phyloP scores from a whole-genome alignment of 345 rosid species.

The Salix dunnii region DNA sequence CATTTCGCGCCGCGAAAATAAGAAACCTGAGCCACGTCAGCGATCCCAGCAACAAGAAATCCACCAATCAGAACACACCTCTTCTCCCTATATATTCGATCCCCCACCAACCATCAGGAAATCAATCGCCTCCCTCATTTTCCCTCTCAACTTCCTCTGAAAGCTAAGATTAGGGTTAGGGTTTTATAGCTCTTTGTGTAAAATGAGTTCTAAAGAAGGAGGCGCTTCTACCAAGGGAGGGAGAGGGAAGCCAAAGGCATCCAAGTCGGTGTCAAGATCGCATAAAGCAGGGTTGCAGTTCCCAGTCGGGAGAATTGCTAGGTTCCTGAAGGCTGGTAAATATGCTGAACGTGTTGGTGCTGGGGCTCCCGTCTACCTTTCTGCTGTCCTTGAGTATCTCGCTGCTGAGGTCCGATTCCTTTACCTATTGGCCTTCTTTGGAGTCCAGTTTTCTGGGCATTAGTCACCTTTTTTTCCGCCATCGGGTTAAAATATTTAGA shows the following conservation, averaged over 20 bases:
- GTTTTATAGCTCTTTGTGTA: not conserved
- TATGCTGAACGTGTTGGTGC: slow-evolving; percentile 71
- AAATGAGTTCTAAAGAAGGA: slow-evolving; percentile 44
- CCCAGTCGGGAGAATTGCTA: slow-evolving; percentile 64
- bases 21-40: slow-evolving; percentile 35
- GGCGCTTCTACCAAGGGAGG: slow-evolving; percentile 57
- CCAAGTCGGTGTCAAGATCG: slow-evolving; percentile 62
- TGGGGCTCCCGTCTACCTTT: slow-evolving; percentile 71
- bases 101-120: not conserved
- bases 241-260: slow-evolving; percentile 60
- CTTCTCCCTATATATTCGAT: slow-evolving; percentile 20
- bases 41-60: slow-evolving; percentile 26
- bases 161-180: slow-evolving; percentile 12
- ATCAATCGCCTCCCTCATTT: not conserved
- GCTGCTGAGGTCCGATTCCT: slow-evolving; percentile 57
- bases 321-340: slow-evolving; percentile 67
- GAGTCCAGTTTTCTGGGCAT: not conserved
- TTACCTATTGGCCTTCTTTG: not conserved
- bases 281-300: slow-evolving; percentile 70
- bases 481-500: too few relatives aligned
- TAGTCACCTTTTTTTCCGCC: not conserved
- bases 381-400: slow-evolving; percentile 79
- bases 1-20: slow-evolving; percentile 36
- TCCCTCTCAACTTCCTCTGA: fast-evolving
- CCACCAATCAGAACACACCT: slow-evolving; percentile 28